Conservation (phyloP, 192 early-diverging fungal genomes). For the Diversispora epigaea region DNA sequence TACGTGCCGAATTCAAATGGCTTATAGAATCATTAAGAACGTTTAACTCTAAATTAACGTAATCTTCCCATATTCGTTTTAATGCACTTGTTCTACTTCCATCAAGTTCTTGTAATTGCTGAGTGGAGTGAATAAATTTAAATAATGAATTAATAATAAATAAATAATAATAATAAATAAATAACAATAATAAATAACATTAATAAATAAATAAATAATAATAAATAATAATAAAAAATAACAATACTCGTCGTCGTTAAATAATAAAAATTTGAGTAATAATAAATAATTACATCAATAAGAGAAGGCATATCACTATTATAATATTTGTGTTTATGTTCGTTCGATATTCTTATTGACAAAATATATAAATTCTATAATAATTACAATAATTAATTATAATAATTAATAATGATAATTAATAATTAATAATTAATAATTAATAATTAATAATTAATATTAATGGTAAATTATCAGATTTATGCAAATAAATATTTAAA, state of each 20-base stretch:
- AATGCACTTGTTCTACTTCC: constrained; percentile 53
- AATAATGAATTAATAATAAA: too few species aligned
- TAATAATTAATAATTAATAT: neutral
- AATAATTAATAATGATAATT: neutral
- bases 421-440: neutral
- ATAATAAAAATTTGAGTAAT: constrained; percentile 8
- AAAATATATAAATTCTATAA: constrained; percentile 69
- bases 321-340: constrained; percentile 61
- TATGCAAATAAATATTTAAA: too few species aligned
- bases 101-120: constrained; percentile 65
- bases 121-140: neutral
- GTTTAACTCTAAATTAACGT: constrained; percentile 48
- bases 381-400: too few species aligned
- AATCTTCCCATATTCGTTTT: constrained; percentile 53
- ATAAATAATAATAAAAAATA: too few species aligned
- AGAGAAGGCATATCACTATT: constrained; percentile 61
- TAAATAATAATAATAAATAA: too few species aligned
- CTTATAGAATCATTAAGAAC: constrained; percentile 37
- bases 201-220: too few species aligned
- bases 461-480: neutral
- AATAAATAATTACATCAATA: constrained; percentile 48
- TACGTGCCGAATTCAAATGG: constrained; percentile 38
- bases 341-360: constrained; percentile 60
- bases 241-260: too few species aligned
- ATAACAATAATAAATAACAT: too few species aligned